Conservation (phyloP, 441 rosid species). For the Omphalea diandra region DNA sequence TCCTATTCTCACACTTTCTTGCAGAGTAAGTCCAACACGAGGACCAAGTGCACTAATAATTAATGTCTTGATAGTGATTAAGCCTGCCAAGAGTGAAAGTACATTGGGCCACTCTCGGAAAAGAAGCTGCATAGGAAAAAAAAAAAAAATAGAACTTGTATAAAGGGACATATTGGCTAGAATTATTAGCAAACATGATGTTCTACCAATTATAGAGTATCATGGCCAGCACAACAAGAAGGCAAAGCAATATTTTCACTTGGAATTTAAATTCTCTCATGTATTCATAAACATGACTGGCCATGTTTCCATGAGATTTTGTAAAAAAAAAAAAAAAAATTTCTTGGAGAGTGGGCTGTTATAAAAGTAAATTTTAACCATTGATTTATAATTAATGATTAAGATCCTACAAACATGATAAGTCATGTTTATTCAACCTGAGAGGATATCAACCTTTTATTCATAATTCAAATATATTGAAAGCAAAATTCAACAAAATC, state of each 20-base stretch:
- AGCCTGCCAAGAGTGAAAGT: slow-evolving; percentile 84
- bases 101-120: slow-evolving; percentile 95
- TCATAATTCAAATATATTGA: too few species aligned
- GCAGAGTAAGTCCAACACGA: slow-evolving; percentile 83
- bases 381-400: too few species aligned
- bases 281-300: too few species aligned
- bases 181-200: slow-evolving; percentile 5
- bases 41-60: slow-evolving; percentile 92
- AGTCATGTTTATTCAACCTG: too few species aligned
- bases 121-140: slow-evolving; percentile 58
- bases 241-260: neutral
- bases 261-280: neutral
- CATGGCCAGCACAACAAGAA: slow-evolving; percentile 1
- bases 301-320: too few species aligned
- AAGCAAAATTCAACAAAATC: neutral
- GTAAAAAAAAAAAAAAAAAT: too few species aligned
- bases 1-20: slow-evolving; percentile 90
- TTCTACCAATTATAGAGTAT: neutral
- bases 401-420: too few species aligned
- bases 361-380: too few species aligned
- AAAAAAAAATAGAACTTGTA: slow-evolving; percentile 20
- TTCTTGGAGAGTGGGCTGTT: too few species aligned
- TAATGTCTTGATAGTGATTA: slow-evolving; percentile 84
- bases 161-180: slow-evolving; percentile 16
- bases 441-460: too few species aligned